phyloP scores from a whole-genome alignment of 2,329 filamentous ascomycete species.

The Daldinia sp. region DNA sequence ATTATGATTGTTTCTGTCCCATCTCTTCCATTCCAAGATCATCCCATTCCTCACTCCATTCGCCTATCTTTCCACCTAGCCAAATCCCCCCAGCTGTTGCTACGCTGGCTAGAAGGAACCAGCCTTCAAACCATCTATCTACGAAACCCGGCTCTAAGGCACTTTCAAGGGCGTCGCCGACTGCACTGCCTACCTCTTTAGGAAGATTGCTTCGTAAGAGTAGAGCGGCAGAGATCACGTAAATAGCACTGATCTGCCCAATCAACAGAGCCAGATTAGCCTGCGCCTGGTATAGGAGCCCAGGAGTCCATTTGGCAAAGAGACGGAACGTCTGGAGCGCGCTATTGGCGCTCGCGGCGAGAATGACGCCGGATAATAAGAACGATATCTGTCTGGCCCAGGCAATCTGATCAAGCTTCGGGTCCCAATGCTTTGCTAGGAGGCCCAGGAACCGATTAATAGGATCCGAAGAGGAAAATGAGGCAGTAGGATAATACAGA shows the following conservation, averaged over 20 bases:
- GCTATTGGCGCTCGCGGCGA: constrained; percentile 83
- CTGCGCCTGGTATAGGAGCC: constrained; percentile 77
- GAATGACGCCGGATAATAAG: constrained; percentile 83
- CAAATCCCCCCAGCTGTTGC: constrained; percentile 79
- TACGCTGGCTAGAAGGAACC: constrained; percentile 79
- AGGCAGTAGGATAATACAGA: constrained; percentile 58
- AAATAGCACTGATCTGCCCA: constrained; percentile 84
- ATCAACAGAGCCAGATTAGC: constrained; percentile 84
- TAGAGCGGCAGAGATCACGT: constrained; percentile 84
- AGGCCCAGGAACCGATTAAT: constrained; percentile 86
- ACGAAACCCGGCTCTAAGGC: constrained; percentile 79
- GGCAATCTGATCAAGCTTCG: constrained; percentile 81
- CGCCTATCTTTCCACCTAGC: constrained; percentile 72
- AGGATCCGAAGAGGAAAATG: constrained; percentile 80
- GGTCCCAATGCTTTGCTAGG: constrained; percentile 85
- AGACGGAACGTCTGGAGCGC: constrained; percentile 88
- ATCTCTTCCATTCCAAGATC: constrained; percentile 75
- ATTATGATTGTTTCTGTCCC: constrained; percentile 75
- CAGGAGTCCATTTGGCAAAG: constrained; percentile 80
- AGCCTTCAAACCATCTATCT: constrained; percentile 88
- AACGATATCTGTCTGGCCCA: constrained; percentile 91
- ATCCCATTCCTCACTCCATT: constrained; percentile 68
- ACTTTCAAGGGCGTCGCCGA: constrained; percentile 81
- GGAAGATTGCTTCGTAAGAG: constrained; percentile 84
- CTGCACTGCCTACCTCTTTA: constrained; percentile 78